These are phyloP conservation scores for Discostella stelligeroides DNA, from an alignment of 108 stramenopile genomes.

Conservation along the genomic window DNA sequence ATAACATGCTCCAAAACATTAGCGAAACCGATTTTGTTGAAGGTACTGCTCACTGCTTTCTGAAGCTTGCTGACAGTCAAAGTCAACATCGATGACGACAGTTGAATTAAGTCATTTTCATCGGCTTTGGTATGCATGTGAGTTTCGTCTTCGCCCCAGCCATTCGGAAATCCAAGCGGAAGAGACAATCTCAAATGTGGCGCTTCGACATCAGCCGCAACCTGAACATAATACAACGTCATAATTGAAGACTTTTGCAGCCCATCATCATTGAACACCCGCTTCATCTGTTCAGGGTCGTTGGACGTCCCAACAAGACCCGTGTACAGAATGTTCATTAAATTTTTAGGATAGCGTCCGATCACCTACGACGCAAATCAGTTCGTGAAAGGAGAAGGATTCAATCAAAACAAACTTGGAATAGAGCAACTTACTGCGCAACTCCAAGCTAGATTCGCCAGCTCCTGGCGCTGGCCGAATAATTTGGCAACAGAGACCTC, in stretches of 20 bases:
- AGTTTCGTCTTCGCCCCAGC: conserved; percentile 51
- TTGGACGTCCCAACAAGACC: conserved; percentile 69
- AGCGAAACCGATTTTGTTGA: conserved; percentile 71
- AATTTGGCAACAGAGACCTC: conserved; percentile 52
- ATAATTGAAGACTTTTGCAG: conserved; percentile 46
- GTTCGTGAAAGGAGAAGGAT: background rate
- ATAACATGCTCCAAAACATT: conserved; percentile 74
- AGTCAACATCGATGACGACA: conserved; percentile 43
- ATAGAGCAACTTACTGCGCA: conserved; percentile 40
- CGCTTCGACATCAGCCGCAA: conserved; percentile 60
- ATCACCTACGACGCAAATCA: conserved; percentile 29
- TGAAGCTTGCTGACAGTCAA: conserved; percentile 73
- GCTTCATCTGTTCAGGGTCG: conserved; percentile 39
- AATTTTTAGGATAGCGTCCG: conserved; percentile 56
- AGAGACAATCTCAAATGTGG: conserved; percentile 49
- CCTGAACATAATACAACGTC: conserved; percentile 62
- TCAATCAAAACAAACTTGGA: conserved; percentile 17
- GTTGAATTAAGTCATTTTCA: conserved; percentile 43
- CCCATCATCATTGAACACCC: conserved; percentile 39
- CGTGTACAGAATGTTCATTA: conserved; percentile 62
- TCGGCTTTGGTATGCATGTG: conserved; percentile 10
- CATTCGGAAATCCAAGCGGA: conserved; percentile 69
- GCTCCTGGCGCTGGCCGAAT: conserved; percentile 71
- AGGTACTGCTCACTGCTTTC: conserved; percentile 54
- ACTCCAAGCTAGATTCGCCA: conserved; percentile 75